A percentile compares a stretch with the other conserved stretches of the same genome.
Evolutionary conservation across 2,329 filamentous ascomycete species (phyloP).

Genomic region (Aureobasidium mangrovei): DNA sequence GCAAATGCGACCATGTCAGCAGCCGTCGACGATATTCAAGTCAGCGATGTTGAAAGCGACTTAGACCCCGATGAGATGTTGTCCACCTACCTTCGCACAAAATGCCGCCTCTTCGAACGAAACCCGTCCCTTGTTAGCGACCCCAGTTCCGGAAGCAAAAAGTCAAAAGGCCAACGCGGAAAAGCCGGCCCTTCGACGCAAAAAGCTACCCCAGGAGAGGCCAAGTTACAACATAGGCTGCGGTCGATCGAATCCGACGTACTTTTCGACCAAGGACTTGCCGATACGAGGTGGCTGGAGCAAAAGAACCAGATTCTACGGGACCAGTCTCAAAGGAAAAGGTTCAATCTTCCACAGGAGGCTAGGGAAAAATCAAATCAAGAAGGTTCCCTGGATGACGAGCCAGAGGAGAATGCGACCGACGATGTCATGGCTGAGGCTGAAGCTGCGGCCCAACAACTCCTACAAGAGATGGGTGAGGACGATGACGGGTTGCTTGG

Average conservation of each 20-base stretch:
- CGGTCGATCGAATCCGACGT: constrained; percentile 61
- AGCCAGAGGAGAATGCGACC: constrained; percentile 7
- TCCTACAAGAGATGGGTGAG: constrained; percentile 34
- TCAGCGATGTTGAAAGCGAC: constrained; percentile 44
- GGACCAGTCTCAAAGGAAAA: constrained; percentile 29
- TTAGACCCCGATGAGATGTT: constrained; percentile 46
- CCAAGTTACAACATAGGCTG: constrained; percentile 64
- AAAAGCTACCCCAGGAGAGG: constrained; percentile 39
- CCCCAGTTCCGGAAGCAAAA: constrained; percentile 28
- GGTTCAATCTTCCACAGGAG: constrained; percentile 21
- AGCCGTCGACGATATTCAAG: constrained; percentile 25
- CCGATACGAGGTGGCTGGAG: constrained; percentile 39
- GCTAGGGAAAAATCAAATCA: not conserved
- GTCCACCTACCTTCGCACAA: constrained; percentile 67
- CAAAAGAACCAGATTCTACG: constrained; percentile 35
- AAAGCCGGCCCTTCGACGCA: constrained; percentile 15
- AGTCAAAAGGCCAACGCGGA: constrained; percentile 19
- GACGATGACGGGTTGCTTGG: constrained; percentile 49
- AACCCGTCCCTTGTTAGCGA: constrained; percentile 49
- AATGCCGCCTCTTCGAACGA: constrained; percentile 44
- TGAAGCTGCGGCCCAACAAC: constrained; percentile 29
- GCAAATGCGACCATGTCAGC: not conserved
- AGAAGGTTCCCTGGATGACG: not conserved
- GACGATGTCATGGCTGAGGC: constrained; percentile 44
- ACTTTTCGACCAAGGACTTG: constrained; percentile 41